Evolutionary conservation across 108 stramenopile genomes (phyloP).

Genomic region (Cyclotella distinguenda): DNA sequence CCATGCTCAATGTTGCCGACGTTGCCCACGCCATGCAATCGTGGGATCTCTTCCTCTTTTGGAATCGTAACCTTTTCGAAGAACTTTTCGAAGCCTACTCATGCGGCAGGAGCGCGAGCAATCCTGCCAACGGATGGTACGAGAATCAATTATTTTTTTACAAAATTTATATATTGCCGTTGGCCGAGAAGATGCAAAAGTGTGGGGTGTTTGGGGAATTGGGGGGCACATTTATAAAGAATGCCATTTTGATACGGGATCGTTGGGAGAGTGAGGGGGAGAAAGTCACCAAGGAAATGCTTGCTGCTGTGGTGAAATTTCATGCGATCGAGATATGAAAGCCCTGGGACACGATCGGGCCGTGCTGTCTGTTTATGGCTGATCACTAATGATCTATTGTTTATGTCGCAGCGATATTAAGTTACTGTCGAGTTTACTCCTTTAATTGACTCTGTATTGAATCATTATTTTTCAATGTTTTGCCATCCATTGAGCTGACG

Average conservation of each 20-base stretch:
- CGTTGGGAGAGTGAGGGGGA: slow-evolving; percentile 61
- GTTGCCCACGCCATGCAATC: slow-evolving; percentile 50
- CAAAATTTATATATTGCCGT: slow-evolving; percentile 64
- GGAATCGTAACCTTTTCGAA: slow-evolving; percentile 64
- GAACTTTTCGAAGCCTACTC: slow-evolving; percentile 58
- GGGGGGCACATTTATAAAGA: slow-evolving; percentile 55
- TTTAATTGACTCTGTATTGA: too few relatives aligned
- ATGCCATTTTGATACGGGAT: slow-evolving; percentile 53
- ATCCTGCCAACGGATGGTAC: slow-evolving; percentile 61
- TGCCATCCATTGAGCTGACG: too few relatives aligned
- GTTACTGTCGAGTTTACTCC: too few relatives aligned
- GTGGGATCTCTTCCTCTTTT: slow-evolving; percentile 45
- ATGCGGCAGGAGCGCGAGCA: slow-evolving; percentile 35
- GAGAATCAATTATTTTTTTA: slow-evolving; percentile 65
- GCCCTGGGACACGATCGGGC: too few relatives aligned
- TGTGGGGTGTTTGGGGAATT: slow-evolving; percentile 64
- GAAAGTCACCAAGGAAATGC: slow-evolving; percentile 46
- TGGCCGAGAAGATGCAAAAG: slow-evolving; percentile 62
- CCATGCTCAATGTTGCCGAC: slow-evolving; percentile 47
- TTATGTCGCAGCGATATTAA: too few relatives aligned
- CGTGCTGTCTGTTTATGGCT: too few relatives aligned
- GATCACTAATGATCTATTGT: too few relatives aligned
- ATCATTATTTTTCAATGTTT: too few relatives aligned
- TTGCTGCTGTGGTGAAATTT: slow-evolving; percentile 18
- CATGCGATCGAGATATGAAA: too few relatives aligned